Evolutionary conservation across 225 moss, liverwort and hornwort species (phyloP).

Genomic region (Ulota crispa): DNA sequence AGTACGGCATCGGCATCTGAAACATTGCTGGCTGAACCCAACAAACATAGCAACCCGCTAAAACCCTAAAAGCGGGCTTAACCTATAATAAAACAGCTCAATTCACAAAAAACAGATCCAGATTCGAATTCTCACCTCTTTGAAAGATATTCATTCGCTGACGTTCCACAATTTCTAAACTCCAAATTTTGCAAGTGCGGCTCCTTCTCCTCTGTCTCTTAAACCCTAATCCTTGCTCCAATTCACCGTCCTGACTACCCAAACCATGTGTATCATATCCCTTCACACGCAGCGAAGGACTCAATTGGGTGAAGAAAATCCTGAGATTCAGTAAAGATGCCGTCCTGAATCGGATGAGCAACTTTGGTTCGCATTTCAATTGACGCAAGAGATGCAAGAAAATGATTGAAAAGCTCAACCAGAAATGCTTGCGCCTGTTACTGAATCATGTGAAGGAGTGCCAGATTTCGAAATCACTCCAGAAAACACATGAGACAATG

Average conservation of each 20-base stretch:
- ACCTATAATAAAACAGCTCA: neutral
- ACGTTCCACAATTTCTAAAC: neutral
- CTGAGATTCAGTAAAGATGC: neutral
- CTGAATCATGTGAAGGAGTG: neutral
- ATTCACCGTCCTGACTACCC: neutral
- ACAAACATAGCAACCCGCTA: neutral
- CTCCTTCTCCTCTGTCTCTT: neutral
- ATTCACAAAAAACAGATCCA: neutral
- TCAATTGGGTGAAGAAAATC: neutral
- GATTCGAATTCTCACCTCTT: slow-evolving; percentile 19
- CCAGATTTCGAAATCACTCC: neutral
- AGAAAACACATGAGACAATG: no score
- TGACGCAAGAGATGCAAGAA: neutral
- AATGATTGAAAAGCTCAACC: neutral
- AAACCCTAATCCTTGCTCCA: slow-evolving; percentile 14
- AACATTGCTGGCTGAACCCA: neutral
- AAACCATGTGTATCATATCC: neutral
- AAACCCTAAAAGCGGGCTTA: neutral
- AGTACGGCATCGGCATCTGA: neutral
- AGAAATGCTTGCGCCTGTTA: neutral
- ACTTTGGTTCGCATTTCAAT: neutral
- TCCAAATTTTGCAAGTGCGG: neutral
- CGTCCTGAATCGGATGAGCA: neutral
- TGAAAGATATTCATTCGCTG: slow-evolving; percentile 19
- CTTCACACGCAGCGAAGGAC: neutral